Base-by-base conservation (phyloP, 192 early-diverging fungal species). In the Coemansia sp. region DNA sequence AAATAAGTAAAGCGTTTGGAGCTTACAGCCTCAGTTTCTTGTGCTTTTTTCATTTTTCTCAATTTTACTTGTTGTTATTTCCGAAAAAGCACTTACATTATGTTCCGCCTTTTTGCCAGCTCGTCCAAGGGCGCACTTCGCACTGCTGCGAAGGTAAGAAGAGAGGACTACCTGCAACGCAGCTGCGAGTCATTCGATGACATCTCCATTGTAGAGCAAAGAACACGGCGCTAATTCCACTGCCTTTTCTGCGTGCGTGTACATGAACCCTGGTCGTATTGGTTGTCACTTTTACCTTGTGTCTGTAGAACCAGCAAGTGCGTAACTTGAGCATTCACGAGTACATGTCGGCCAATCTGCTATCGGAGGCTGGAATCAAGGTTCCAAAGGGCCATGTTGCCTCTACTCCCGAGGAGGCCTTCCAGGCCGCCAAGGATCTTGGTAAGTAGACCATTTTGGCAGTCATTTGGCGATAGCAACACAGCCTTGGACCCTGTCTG, bases 301-400 rank as follows among this genome's bases (percentile, higher is more conserved):
- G 55, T 16, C 30, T 18, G 9, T 70, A 65, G 72, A 62, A 39
- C 65, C 88, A 89, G 74, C 88, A 90, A 69, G 89, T 88, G 81
- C 92, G 93, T 69, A 87, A 90, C 89, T 90, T 99, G 50, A 93
- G 94, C 64, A 97, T 99, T 74, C 98, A 99, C 82, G 98, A 99
- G 86, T 92, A 99, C 86, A 80, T 92, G 67, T 98, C 96, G 20
- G 94, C 96, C 83, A 92, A 93, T 41, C 87, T 99, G 34, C 87
- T 99, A 69, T 78, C 89, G 47, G 84, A 93, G 74, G 96, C 96
- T 74, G 96, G 95, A 55, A 85, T 99, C 80, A 93, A 94, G 72
- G 90, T 90, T 9, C 95, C 98, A 20, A 84, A 87, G 39, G 98
- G 98, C 50, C 74, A 78, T 37, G 95, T 97, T 52, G 98, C 98